Evolutionary conservation across 2,329 filamentous ascomycete genomes (phyloP), one percentile per base, ranked within the genome.

Genomic region (Fusarium avenaceum): DNA sequence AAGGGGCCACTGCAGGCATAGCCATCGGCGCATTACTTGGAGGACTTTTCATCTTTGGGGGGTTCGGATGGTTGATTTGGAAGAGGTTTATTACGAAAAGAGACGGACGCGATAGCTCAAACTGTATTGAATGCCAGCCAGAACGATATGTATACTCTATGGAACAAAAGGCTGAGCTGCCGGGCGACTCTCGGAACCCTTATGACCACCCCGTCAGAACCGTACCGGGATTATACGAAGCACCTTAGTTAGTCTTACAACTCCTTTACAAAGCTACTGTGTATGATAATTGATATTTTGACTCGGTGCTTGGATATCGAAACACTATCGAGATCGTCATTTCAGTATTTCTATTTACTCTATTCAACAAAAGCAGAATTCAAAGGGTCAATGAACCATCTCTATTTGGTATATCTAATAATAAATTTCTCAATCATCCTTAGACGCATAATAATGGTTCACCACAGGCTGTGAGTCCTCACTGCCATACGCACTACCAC

Each of bases 401-500:
- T 3, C 10, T 3, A 32, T 32, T 4, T 32, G 14, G 30, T 33
- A 33, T 33, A 33, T 15, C 14, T 33, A 10, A 15, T 2, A 15
- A 33, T 33, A 33, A 14, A 9, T 4, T 4, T n/a, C 11, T 33
- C 52, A 57, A 17, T 28, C 14, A 6, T 17, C 17, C 3, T 8
- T 35, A 4, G 35, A n/a, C 3, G 30, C 35, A 9, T 44, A 67
- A 19, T 69, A 63, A 17, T 71, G 69, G 11, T 70, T 65, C 1
- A 67, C 65, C 9, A 55, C 28, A 0, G 69, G 69, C 7, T 48
- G 4, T 0, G 38, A 24, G 1, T 48, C 56, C 2, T 64, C 69
- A 47, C 80, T 84, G 3, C 83, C 83, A 45, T 82, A 83, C 1
- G 81, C 83, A 30, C 73, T 79, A 1, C 83, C 83, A 0, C 82